Conservation (phyloP, 352 stramenopile species). For the Plasmopara muralis region DNA sequence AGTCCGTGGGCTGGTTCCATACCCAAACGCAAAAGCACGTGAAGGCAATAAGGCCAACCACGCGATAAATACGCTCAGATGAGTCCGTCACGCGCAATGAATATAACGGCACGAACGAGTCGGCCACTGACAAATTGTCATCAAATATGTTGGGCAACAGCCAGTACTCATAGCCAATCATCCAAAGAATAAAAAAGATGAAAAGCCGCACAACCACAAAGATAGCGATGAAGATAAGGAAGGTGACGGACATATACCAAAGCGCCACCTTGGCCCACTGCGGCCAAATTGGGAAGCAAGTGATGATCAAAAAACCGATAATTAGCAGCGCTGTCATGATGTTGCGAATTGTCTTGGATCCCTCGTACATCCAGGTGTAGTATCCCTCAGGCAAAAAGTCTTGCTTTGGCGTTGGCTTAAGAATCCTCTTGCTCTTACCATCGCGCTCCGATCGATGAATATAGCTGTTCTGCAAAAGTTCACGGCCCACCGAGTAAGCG, state of each 20-base stretch:
- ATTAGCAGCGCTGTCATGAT: conserved; percentile 96
- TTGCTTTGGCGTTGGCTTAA: conserved; percentile 76
- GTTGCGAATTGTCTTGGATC: conserved; percentile 96
- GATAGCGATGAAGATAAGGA: conserved; percentile 98
- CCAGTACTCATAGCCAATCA: conserved; percentile 97
- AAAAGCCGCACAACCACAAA: conserved; percentile 94
- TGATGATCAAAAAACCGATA: conserved; percentile 95
- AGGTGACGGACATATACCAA: conserved; percentile 98
- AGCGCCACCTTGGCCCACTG: conserved; percentile 96
- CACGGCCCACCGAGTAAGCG: conserved; percentile 58
- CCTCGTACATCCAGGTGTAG: conserved; percentile 99
- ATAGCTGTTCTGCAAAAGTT: conserved; percentile 72
- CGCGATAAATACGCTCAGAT: conserved; percentile 93
- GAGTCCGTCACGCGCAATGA: conserved; percentile 75
- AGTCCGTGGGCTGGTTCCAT: conserved; percentile 98
- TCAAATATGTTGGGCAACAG: conserved; percentile 99
- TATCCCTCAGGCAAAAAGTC: conserved; percentile 95
- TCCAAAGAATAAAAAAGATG: conserved; percentile 95
- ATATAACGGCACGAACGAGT: conserved; percentile 97
- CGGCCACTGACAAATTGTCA: conserved; percentile 94
- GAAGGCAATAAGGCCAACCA: conserved; percentile 89
- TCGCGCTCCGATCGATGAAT: conserved; percentile 86
- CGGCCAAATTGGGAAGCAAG: conserved; percentile 99
- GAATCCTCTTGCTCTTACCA: conserved; percentile 79
- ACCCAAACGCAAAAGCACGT: conserved; percentile 96